Percentiles rank a stretch among this genome's conserved stretches.
These are phyloP conservation scores for Chaetomium globosum DNA, from an alignment of 2,329 filamentous ascomycete species.

Conservation along the genomic window DNA sequence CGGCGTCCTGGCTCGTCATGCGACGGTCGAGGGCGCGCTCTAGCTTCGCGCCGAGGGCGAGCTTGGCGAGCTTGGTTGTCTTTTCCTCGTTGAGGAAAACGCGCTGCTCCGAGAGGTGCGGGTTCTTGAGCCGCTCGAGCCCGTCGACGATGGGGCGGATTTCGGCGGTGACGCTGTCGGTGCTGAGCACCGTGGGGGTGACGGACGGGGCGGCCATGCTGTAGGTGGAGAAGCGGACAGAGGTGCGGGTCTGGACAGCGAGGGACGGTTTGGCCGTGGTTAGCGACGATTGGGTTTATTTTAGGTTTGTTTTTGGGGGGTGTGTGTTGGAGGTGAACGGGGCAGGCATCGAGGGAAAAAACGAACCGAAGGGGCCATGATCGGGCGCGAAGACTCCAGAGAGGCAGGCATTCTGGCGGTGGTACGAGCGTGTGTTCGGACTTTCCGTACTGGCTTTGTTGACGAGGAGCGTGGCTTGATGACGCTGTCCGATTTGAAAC, in stretches of 20 bases:
- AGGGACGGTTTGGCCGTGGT: constrained; percentile 7
- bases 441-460: constrained; percentile 17
- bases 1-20: constrained; percentile 87
- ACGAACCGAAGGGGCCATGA: constrained; percentile 66
- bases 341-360: neutral
- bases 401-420: constrained; percentile 56
- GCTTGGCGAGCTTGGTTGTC: constrained; percentile 77
- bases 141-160: constrained; percentile 73
- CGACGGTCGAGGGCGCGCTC: constrained; percentile 83
- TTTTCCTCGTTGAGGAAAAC: constrained; percentile 79
- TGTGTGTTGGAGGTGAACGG: constrained; percentile 6
- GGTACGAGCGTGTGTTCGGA: constrained; percentile 11
- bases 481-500: constrained; percentile 27
- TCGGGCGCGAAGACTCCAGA: constrained; percentile 63
- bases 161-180: constrained; percentile 59
- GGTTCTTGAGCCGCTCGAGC: constrained; percentile 87
- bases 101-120: constrained; percentile 78
- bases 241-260: constrained; percentile 51
- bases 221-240: constrained; percentile 62
- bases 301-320: neutral
- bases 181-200: constrained; percentile 57
- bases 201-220: constrained; percentile 61
- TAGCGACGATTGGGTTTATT: constrained; percentile 18
- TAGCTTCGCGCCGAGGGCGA: constrained; percentile 86
- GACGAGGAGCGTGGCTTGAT: constrained; percentile 12